Base-by-base conservation (phyloP, 2,329 filamentous ascomycete genomes). In the Pestalotiopsis sp. region DNA sequence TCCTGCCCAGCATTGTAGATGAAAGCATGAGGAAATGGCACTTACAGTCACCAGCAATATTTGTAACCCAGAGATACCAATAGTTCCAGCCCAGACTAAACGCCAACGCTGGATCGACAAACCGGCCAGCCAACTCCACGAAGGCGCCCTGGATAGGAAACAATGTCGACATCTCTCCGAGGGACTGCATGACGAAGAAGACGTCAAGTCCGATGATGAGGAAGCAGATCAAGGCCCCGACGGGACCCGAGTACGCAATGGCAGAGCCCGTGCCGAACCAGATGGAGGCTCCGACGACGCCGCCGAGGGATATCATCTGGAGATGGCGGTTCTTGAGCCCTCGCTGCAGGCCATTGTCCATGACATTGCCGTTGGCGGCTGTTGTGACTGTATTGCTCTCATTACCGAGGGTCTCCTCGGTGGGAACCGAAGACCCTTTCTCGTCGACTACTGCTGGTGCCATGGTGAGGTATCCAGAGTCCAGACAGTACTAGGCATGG, bases 131-230 rank as follows among this genome's bases (percentile, higher is more conserved):
- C 60, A 87, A 81, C 41, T 83, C 82, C 36, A 84, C 83, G 71
- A 88, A 87, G 0, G 83, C 83, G 6, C 86, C 85, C n/a, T 83
- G 82, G 0, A 85, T 82, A 0, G 85, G 86, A 57, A 86, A 86
- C 1, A 87, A 73, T 0, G 86, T 88, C 1, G 85, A 83, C 79
- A 88, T 81, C 73, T 88, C 86, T n/a, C 86, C 86, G 5, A 88
- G 75, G 1, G 82, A 84, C 78, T 88, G 86, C 80, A 86, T 88
- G 66, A 77, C 76, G 68, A 78, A 78, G 70, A 76, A 79, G 52
- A 77, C 75, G 67, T 79, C 76, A 4, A 78, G 57, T 11, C 76
- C 77, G 57, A 78, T 70, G 69, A 78, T 74, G 31, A 78, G 66
- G 69, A 78, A 78, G 70, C 76, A 76, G 25, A 79, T 70, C n/a